Conservation (phyloP, 2,329 filamentous ascomycete genomes). For the Remersonia thermophila region DNA sequence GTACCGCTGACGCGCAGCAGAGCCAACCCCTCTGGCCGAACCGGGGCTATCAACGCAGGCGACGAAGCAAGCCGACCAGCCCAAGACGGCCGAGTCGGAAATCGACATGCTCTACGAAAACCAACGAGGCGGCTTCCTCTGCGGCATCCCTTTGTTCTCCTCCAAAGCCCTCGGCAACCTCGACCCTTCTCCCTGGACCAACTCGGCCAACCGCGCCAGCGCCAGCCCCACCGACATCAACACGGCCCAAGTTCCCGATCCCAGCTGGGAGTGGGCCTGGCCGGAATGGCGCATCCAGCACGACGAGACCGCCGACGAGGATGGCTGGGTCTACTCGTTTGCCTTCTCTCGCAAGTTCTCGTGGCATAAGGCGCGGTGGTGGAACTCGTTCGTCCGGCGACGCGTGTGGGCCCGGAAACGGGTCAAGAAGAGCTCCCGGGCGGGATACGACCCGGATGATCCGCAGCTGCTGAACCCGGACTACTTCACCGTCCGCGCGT, state of each 20-base stretch:
- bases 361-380: conserved; percentile 90
- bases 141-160: conserved; percentile 83
- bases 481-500: conserved; percentile 64
- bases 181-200: conserved; percentile 82
- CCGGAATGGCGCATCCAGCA: conserved; percentile 52
- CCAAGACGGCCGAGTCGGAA: conserved; percentile 35
- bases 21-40: conserved; percentile 11
- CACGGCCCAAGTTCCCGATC: conserved; percentile 86
- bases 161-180: conserved; percentile 71
- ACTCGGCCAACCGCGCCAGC: conserved; percentile 46
- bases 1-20: conserved; percentile 7
- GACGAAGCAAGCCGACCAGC: conserved; percentile 24
- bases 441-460: conserved; percentile 27
- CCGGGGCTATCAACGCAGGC: conserved; percentile 3
- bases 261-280: conserved; percentile 84
- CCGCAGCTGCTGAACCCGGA: conserved; percentile 59
- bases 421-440: conserved; percentile 43
- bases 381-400: conserved; percentile 85
- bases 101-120: conserved; percentile 94
- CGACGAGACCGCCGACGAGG: conserved; percentile 73
- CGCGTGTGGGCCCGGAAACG: conserved; percentile 79
- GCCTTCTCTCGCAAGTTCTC: conserved; percentile 62
- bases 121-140: conserved; percentile 80
- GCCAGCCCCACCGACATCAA: conserved; percentile 55
- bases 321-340: conserved; percentile 95